Base-by-base conservation (phyloP, 106 monocot species). In the Allium sativum region DNA sequence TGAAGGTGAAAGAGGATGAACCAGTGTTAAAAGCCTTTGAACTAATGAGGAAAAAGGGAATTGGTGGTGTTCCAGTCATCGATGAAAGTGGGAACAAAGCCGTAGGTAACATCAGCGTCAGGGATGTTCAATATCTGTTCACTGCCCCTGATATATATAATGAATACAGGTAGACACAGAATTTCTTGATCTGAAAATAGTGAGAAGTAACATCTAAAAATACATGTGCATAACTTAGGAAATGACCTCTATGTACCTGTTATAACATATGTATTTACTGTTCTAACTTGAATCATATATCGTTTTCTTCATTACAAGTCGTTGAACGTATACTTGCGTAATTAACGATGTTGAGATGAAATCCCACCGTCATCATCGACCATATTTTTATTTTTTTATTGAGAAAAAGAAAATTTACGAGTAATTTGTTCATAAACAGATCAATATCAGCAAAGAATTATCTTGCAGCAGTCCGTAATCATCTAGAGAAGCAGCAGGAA, bases 81-180 rank as follows among this genome's bases (percentile, higher is more conserved):
- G 83, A 86, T 22, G 79, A 7, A 64, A 77, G 63, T 62, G 75
- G 82, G 17, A 68, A 73, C 45, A 86, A 70, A 45, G 87, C 79
- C 18, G 66, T 84, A 18, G 95, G 95, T 53, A 95, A 95, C 70
- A 95, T 95, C 41, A 95, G 95, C 76, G 84, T 95, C 20, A 86
- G 95, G 81, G 95, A 95, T 75, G 83, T 90, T 21, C 95, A 95
- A 45, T 95, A 86, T 79, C 95, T 95, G 64, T 60, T 95, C 44
- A 84, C 74, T 19, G 73, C 90, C 58, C 87, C 95, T 53, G 87
- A 95, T 40, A 87, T 90, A 58, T 95, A 87, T 52, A 86, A 95
- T 73, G 81, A 90, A 13, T 78, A 84, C 82, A 90, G 94, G 94
- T 95, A 31, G 31, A 31, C 31, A 31, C 31, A 0, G 31, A 31